Base-by-base conservation (phyloP, 2,329 filamentous ascomycete genomes). In the Colletotrichum filicis region DNA sequence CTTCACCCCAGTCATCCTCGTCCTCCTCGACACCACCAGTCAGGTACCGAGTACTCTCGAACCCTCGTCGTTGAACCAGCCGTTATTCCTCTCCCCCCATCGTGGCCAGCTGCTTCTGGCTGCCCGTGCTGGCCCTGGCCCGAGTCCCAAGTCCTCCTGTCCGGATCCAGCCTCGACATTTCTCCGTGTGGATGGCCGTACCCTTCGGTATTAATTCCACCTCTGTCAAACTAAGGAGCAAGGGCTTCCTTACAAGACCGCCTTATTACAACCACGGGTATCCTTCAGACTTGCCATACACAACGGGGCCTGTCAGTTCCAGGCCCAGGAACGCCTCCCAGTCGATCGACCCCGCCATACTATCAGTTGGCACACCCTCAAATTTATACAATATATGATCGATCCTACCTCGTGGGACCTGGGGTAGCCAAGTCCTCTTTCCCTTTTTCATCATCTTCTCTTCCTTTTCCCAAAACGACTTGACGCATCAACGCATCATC, bases 121-220 rank as follows among this genome's bases (percentile, higher is more conserved):
- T 42, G 37, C 77, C 79, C 81, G 81, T 84, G 80, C 83, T 80
- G 78, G 76, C 83, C 84, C 82, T 85, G 82, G 42, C 80, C 79
- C 37, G 37, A 42, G 37, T 42, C 76, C 46, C 30, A 32, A 28
- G 19, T 37, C 80, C 78, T 64, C 68, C 60, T 79, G 76, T 81
- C 82, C 82, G 83, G 82, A 82, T 82, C 81, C 83, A 83, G 81
- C 82, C 81, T 84, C 81, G 83, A 82, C 81, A 83, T 84, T 84
- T 83, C 83, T 86, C 84, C 84, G 83, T 80, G 79, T 82, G 79
- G 80, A 80, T 79, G 78, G 79, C 78, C 78, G 80, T 83, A 83
- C 81, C 79, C 79, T 80, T 81, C 81, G 83, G 83, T 85, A 85
- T 84, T 85, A 82, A 85, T 84, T 82, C 83, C 82, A 84, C 82